These are phyloP conservation scores for Pythium dissimile DNA, from an alignment of 352 stramenopile species.

Conservation along the genomic window DNA sequence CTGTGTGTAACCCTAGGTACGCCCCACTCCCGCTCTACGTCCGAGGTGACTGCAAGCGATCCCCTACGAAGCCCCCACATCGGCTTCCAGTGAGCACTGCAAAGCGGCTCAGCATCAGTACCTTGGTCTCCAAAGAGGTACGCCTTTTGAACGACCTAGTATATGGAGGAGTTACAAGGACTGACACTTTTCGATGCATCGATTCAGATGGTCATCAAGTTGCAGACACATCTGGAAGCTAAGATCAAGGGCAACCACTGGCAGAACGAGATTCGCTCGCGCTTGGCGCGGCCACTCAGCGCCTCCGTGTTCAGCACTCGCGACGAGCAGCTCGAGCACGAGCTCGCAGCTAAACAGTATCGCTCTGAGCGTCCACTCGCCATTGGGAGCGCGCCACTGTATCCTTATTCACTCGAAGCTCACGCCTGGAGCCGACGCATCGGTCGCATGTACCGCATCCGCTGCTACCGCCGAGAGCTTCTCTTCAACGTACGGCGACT, in stretches of 20 bases:
- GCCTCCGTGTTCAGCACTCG: slow-evolving; percentile 42
- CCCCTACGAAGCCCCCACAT: too few species aligned
- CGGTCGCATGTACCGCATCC: slow-evolving; percentile 18
- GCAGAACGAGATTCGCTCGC: slow-evolving; percentile 52
- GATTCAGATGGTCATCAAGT: slow-evolving; percentile 33
- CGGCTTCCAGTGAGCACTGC: too few species aligned
- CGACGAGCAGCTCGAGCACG: slow-evolving; percentile 37
- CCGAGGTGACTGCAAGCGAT: too few species aligned
- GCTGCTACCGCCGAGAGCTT: slow-evolving; percentile 27
- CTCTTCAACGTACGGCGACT: slow-evolving; percentile 20
- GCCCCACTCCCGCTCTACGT: too few species aligned
- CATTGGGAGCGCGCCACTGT: slow-evolving; percentile 10
- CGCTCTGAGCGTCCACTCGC: not conserved
- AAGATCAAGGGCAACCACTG: slow-evolving; percentile 49
- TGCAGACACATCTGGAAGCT: slow-evolving; percentile 33
- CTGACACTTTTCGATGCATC: not conserved
- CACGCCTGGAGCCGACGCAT: slow-evolving; percentile 28
- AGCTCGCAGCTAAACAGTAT: slow-evolving; percentile 28
- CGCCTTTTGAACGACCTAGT: not conserved
- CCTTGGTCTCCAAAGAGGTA: not conserved
- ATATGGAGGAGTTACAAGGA: not conserved
- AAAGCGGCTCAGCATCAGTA: too few species aligned
- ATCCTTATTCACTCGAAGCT: slow-evolving; percentile 40
- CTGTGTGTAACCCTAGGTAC: too few species aligned
- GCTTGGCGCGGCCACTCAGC: slow-evolving; percentile 44